Base-by-base conservation (phyloP, 305 asterid species). In the Ilex paraguariensis region DNA sequence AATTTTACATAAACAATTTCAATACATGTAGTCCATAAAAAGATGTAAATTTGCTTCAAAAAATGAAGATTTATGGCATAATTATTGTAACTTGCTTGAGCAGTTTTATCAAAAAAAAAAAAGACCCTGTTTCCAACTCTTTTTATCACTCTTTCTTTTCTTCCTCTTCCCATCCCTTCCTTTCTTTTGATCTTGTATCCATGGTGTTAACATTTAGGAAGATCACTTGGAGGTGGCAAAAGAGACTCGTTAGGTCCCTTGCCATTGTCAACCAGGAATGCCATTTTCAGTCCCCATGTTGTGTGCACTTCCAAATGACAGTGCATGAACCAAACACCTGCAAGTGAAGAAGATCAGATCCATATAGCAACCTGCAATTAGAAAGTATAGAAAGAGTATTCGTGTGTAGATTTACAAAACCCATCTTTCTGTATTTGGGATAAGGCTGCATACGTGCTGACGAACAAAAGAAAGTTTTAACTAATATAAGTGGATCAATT, bases 261-360 rank as follows among this genome's bases (percentile, higher is more conserved):
- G 30, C 98, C 98, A 63, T 86, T 80, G 61, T 84, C 98, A 60
- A 91, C 98, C 74, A 78, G 79, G 70, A 86, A 91, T 4, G 96
- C 95, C 93, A 87, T 91, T 36, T 89, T 85, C 39, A 91, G 54
- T 48, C 96, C 96, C 98, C 98, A 88, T 46, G 91, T 81, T 49
- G 96, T 84, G 74, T 91, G 98, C 66, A 82, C 79, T 51, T 91
- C 96, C 69, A 91, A 57, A 77, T 91, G 96, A 72, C 95, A 88
- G 74, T 88, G 96, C 95, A 88, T 76, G 49, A 89, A 86, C 95
- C 95, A 87, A 15, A 90, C 88, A 44, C 95, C 97, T 90, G 82
- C 31, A 31, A 57, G 51, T 11, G 44, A 14, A 14, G 46, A 61
- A 13, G 17, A 14, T 36, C 28, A 21, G 28, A 21, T 21, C 28